Evolutionary conservation across 2,329 filamentous ascomycete genomes (phyloP).

Genomic region (Verticillium longisporum): DNA sequence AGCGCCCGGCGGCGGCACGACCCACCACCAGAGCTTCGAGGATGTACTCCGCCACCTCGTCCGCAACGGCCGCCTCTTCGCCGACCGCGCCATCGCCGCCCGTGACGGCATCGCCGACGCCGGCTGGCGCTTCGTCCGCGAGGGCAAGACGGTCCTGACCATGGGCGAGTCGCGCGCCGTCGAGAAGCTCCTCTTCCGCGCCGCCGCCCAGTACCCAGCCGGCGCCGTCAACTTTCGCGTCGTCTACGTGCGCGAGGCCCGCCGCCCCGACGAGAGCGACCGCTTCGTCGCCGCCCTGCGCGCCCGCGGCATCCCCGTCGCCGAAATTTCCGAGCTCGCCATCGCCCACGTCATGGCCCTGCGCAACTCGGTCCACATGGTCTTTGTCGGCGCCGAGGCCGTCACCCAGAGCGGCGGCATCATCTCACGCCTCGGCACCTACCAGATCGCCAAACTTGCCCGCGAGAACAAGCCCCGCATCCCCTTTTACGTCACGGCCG

Average conservation of each 20-base stretch:
- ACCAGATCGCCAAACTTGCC: conserved; percentile 79
- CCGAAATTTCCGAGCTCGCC: conserved; percentile 47
- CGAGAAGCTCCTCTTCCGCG: conserved; percentile 65
- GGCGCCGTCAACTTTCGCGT: conserved; percentile 68
- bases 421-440: conserved; percentile 78
- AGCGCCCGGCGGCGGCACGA: conserved; percentile 13
- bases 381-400: conserved; percentile 69
- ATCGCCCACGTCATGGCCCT: conserved; percentile 70
- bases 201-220: conserved; percentile 53
- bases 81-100: conserved; percentile 76
- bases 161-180: conserved; percentile 86
- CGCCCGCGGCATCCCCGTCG: conserved; percentile 70
- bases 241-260: conserved; percentile 65
- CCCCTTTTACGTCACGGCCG: conserved; percentile 84
- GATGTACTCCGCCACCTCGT: conserved; percentile 77
- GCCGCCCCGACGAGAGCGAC: conserved; percentile 53
- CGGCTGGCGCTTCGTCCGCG: conserved; percentile 70
- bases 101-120: conserved; percentile 76
- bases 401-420: conserved; percentile 93
- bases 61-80: conserved; percentile 80
- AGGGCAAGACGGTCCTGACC: conserved; percentile 78
- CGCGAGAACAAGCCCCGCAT: conserved; percentile 50
- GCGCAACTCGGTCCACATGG: conserved; percentile 50
- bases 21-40: conserved; percentile 55
- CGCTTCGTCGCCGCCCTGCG: conserved; percentile 66